Evolutionary conservation across 768 basidiomycete species (phyloP).

Genomic region (Naganishia antarctica): DNA sequence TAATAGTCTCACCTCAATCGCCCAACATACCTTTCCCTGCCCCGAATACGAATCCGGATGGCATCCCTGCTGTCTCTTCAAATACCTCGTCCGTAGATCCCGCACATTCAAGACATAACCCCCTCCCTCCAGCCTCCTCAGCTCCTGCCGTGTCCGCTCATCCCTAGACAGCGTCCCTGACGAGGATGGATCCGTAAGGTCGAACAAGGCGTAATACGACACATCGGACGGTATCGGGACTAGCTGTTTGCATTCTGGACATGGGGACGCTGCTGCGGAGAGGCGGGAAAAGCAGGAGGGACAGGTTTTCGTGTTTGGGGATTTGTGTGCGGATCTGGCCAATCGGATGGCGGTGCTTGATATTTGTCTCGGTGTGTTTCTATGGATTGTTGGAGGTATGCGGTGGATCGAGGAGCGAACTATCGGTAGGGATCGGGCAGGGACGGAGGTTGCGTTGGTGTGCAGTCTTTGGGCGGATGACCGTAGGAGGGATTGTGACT

Average conservation of each 20-base stretch:
- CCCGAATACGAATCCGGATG: constrained; percentile 84
- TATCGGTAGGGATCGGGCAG: no score
- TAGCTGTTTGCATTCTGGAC: constrained; percentile 64
- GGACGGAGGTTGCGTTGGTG: no score
- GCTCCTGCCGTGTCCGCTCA: constrained; percentile 28
- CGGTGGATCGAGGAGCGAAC: no score
- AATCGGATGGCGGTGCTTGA: neutral
- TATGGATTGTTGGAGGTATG: no score
- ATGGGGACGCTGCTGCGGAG: constrained; percentile 67
- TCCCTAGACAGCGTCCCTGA: neutral
- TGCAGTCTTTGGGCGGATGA: no score
- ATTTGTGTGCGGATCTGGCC: neutral
- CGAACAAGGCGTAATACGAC: constrained; percentile 67
- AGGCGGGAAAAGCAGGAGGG: constrained; percentile 62
- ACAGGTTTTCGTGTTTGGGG: constrained; percentile 51
- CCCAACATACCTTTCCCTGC: constrained; percentile 57
- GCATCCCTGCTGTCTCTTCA: constrained; percentile 66
- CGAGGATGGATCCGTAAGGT: constrained; percentile 52
- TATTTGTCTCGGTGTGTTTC: neutral
- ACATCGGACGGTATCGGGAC: constrained; percentile 57
- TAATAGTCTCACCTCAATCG: neutral
- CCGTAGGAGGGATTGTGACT: no score
- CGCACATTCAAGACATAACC: constrained; percentile 62
- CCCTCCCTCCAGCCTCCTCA: constrained; percentile 33
- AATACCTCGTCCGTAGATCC: constrained; percentile 62